Evolutionary conservation across 1,284 basidiomycete genomes (phyloP).

Genomic region (Boletus holoroseus): DNA sequence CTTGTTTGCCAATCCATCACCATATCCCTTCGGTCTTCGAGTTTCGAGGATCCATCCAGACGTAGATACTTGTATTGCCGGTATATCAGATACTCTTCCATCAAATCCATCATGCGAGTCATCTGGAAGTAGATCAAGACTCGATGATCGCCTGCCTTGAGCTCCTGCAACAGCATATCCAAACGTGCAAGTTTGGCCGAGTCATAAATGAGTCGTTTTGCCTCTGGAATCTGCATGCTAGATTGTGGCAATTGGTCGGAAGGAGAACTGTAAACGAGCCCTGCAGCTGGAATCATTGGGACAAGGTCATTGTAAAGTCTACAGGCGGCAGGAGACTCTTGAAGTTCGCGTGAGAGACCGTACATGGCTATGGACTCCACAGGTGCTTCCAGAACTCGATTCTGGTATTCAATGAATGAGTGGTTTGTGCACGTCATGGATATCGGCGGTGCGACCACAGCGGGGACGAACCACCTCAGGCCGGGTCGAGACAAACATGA

Average conservation of each 20-base stretch:
- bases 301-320: constrained; percentile 47
- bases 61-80: constrained; percentile 97
- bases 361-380: constrained; percentile 76
- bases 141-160: constrained; percentile 91
- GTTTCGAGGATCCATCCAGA: constrained; percentile 91
- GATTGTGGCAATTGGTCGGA: constrained; percentile 76
- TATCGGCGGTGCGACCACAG: constrained; percentile 82
- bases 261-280: constrained; percentile 68
- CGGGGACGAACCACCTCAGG: constrained; percentile 78
- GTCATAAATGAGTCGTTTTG: constrained; percentile 94
- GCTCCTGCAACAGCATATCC: constrained; percentile 83
- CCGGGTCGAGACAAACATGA: constrained; percentile 79
- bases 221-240: constrained; percentile 90
- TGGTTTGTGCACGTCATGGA: constrained; percentile 71
- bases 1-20: constrained; percentile 99
- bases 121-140: constrained; percentile 99
- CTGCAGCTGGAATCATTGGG: constrained; percentile 62
- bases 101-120: constrained; percentile 99
- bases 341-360: constrained; percentile 71
- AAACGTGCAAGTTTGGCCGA: constrained; percentile 94
- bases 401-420: constrained; percentile 72
- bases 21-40: constrained; percentile 98
- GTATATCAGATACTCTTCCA: constrained; percentile 98
- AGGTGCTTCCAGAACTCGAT: constrained; percentile 57
- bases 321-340: constrained; percentile 58